These are phyloP conservation scores for Boletus vinaceobasis DNA, from an alignment of 768 basidiomycete species.

Conservation along the genomic window DNA sequence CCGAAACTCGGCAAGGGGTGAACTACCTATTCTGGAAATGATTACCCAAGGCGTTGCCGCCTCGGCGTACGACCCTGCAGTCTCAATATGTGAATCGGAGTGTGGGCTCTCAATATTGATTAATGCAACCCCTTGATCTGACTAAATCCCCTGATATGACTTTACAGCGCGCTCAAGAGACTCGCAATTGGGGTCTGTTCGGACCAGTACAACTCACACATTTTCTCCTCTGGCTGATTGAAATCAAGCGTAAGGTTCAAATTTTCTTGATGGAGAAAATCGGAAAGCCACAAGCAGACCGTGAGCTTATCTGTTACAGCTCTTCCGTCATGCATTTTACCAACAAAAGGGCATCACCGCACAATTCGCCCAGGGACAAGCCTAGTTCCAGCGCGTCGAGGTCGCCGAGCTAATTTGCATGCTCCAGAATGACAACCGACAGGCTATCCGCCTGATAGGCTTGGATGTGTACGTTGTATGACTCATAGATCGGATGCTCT, in stretches of 20 bases:
- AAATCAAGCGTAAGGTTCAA: neutral
- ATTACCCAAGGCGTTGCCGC: no score
- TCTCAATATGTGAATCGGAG: no score
- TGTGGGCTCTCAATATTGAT: no score
- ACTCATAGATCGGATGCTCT: neutral
- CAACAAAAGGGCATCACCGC: neutral
- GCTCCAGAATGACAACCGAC: neutral
- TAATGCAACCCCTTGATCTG: neutral
- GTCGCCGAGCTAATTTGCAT: slow-evolving; percentile 1
- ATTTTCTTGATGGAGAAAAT: neutral
- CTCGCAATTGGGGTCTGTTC: neutral
- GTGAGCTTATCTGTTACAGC: neutral
- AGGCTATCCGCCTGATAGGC: neutral
- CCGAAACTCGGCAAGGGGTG: no score
- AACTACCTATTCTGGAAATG: no score
- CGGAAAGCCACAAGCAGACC: no score
- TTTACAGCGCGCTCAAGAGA: slow-evolving; percentile 10
- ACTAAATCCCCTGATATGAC: slow-evolving; percentile 6
- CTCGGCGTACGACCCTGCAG: no score
- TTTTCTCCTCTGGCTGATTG: neutral
- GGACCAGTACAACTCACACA: no score
- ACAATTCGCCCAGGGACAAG: neutral
- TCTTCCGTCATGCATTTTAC: neutral
- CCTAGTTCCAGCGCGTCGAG: neutral
- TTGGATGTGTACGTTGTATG: neutral